Evolutionary conservation across 768 basidiomycete genomes (phyloP).

Genomic region (Calocybe indica): DNA sequence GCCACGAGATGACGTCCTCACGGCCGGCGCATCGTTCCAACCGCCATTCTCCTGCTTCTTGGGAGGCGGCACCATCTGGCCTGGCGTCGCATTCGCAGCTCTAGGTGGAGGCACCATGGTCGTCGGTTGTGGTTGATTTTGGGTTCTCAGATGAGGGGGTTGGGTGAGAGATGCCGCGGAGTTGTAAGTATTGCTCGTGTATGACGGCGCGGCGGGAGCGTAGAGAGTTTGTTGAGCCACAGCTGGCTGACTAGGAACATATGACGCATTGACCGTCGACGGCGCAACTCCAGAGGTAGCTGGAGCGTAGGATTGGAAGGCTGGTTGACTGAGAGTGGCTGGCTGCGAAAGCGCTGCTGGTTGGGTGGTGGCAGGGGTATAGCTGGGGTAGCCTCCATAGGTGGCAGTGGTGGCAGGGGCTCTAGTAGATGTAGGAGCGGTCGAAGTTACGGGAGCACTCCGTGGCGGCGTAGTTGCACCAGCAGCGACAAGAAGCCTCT

Average conservation of each 20-base stretch:
- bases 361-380: slow-evolving; percentile 12
- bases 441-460: slow-evolving; percentile 11
- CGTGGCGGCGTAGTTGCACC: background rate
- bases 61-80: slow-evolving; percentile 34
- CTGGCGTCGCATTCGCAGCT: slow-evolving; percentile 21
- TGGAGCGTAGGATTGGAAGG: slow-evolving; percentile 5
- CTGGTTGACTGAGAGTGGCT: slow-evolving; percentile 4
- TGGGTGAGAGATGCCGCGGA: slow-evolving; percentile 27
- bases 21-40: slow-evolving; percentile 86
- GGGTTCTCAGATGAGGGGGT: slow-evolving; percentile 32
- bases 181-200: slow-evolving; percentile 9
- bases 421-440: slow-evolving; percentile 11
- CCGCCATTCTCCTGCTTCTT: slow-evolving; percentile 69
- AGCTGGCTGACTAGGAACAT: slow-evolving; percentile 17
- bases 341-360: slow-evolving; percentile 9
- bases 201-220: slow-evolving; percentile 17
- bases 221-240: slow-evolving; percentile 20
- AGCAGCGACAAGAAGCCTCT: slow-evolving; percentile 32
- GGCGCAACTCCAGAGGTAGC: slow-evolving; percentile 3
- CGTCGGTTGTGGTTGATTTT: slow-evolving; percentile 27
- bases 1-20: slow-evolving; percentile 40
- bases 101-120: slow-evolving; percentile 42
- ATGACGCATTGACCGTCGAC: slow-evolving; percentile 10
- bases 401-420: slow-evolving; percentile 13
- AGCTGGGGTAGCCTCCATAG: slow-evolving; percentile 17